Evolutionary conservation across 192 early-diverging fungal species (phyloP).

Genomic region (Backusella macrospora): DNA sequence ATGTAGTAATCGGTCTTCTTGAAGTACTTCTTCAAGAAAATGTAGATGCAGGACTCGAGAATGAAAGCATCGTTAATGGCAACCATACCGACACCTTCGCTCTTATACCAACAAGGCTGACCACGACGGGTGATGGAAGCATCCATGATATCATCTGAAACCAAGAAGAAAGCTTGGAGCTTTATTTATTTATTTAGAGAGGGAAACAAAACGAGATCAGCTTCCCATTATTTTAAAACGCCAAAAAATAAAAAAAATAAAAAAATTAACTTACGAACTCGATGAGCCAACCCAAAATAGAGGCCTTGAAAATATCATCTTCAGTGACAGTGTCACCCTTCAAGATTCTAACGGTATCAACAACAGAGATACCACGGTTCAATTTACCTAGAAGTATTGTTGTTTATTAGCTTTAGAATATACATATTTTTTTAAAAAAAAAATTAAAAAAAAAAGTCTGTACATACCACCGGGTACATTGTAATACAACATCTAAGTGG

Average conservation of each 20-base stretch:
- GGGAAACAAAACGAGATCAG: constrained; percentile 12
- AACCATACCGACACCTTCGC: constrained; percentile 79
- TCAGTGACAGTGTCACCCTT: constrained; percentile 70
- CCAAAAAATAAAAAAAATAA: background rate
- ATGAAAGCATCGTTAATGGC: constrained; percentile 98
- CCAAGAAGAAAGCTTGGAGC: constrained; percentile 98
- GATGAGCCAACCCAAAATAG: constrained; percentile 93
- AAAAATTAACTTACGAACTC: constrained; percentile 69
- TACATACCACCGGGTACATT: constrained; percentile 64
- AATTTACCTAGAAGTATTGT: constrained; percentile 75
- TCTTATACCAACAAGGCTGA: constrained; percentile 95
- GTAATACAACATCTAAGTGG: constrained; percentile 49
- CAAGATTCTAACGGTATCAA: constrained; percentile 84
- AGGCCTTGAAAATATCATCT: constrained; percentile 84
- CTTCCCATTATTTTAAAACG: background rate
- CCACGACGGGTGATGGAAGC: constrained; percentile 93
- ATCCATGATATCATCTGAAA: constrained; percentile 99
- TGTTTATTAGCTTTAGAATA: background rate
- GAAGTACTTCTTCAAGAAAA: constrained; percentile 95
- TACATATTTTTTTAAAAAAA: background rate
- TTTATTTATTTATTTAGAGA: constrained; percentile 34
- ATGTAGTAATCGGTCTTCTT: constrained; percentile 81
- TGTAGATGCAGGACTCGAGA: constrained; percentile 90
- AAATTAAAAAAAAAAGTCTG: background rate
- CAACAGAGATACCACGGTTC: constrained; percentile 97